Evolutionary conservation across 768 basidiomycete species (phyloP).

Genomic region (Calvatia gigantea): DNA sequence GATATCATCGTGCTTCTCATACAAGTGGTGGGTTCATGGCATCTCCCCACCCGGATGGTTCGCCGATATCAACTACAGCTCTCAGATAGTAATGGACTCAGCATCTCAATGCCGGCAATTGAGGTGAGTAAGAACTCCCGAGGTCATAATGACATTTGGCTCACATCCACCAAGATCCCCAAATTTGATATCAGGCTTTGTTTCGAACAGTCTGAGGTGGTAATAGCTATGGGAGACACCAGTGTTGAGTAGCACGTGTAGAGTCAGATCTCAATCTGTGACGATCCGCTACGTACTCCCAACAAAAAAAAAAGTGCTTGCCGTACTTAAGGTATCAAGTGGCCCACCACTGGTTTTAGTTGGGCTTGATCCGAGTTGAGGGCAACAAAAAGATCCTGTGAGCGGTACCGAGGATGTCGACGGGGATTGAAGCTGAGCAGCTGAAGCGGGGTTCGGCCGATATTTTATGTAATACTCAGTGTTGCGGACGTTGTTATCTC

Average conservation of each 20-base stretch:
- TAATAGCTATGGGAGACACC: neutral
- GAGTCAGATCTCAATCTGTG: neutral
- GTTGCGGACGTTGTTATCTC: no score
- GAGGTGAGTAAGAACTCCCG: neutral
- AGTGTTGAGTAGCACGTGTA: neutral
- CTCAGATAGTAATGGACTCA: neutral
- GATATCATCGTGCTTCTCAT: slow-evolving; percentile 17
- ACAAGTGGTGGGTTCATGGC: slow-evolving; percentile 15
- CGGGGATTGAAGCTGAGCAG: no score
- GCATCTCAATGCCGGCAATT: neutral
- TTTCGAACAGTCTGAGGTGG: slow-evolving; percentile 4
- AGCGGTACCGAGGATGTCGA: no score
- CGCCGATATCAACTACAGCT: neutral
- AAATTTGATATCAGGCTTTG: neutral
- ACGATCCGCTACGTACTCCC: neutral
- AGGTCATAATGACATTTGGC: neutral
- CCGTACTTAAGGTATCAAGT: neutral
- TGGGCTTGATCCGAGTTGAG: no score
- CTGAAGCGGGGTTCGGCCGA: no score
- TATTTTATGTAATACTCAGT: no score
- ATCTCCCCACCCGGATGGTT: neutral
- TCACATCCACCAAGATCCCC: neutral
- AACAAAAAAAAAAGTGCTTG: neutral
- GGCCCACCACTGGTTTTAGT: no score
- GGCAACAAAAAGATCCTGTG: no score